These are phyloP conservation scores for Leishmania aethiopica DNA, from an alignment of 208 protist species.

Conservation along the genomic window DNA sequence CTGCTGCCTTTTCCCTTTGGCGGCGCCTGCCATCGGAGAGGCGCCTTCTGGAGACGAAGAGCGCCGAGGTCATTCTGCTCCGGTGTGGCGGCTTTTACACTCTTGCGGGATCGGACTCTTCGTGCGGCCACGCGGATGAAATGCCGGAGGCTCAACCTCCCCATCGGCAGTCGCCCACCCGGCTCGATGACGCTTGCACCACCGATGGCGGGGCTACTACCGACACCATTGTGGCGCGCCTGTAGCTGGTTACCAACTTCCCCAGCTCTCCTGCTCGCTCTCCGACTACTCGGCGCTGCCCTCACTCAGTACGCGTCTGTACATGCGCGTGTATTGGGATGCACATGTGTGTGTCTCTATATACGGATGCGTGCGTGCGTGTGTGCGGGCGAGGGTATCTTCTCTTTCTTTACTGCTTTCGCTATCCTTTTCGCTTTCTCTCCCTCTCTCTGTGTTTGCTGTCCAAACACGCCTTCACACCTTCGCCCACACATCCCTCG, in stretches of 20 bases:
- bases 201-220: background rate
- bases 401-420: background rate
- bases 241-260: background rate
- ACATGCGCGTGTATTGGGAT: background rate
- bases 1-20: slow-evolving; percentile 21
- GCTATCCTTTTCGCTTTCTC: background rate
- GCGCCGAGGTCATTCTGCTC: slow-evolving; percentile 9
- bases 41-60: background rate
- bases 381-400: background rate
- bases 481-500: background rate
- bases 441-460: background rate
- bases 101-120: slow-evolving; percentile 5
- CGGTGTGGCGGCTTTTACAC: slow-evolving; percentile 22
- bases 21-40: slow-evolving; percentile 23
- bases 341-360: background rate
- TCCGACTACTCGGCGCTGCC: background rate
- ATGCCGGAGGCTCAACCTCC: background rate
- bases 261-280: background rate
- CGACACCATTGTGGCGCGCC: slow-evolving; percentile 3
- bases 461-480: background rate
- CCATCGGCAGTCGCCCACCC: background rate
- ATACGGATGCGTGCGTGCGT: background rate
- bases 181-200: background rate
- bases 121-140: background rate
- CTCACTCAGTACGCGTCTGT: background rate